Evolutionary conservation across 2,329 filamentous ascomycete species (phyloP).

Genomic region (Magnaporthales sp.): DNA sequence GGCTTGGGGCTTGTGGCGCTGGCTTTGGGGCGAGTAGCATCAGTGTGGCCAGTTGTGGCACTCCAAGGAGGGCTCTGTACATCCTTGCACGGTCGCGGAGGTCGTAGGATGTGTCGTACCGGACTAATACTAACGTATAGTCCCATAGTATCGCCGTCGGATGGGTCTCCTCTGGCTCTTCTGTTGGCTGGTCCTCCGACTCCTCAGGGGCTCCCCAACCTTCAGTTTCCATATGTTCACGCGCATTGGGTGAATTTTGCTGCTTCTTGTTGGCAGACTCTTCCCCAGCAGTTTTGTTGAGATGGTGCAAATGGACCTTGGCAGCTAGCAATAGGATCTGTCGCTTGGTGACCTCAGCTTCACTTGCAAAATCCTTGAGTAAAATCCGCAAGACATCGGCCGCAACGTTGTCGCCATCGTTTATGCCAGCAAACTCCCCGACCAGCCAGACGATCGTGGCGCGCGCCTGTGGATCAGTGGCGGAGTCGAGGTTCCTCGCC

Average conservation of each 20-base stretch:
- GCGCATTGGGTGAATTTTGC: not conserved
- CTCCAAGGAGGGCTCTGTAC: slow-evolving; percentile 74
- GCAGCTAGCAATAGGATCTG: slow-evolving; percentile 89
- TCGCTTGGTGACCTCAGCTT: slow-evolving; percentile 77
- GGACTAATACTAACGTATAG: slow-evolving; percentile 74
- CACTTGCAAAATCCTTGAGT: slow-evolving; percentile 73
- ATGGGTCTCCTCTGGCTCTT: slow-evolving; percentile 39
- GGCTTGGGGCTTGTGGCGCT: slow-evolving; percentile 81
- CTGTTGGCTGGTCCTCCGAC: slow-evolving; percentile 19
- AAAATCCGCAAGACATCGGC: slow-evolving; percentile 86
- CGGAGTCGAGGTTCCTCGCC: slow-evolving; percentile 84
- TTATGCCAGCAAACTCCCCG: slow-evolving; percentile 78
- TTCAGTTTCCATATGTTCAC: not conserved
- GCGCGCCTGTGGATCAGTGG: slow-evolving; percentile 77
- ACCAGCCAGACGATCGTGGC: slow-evolving; percentile 97
- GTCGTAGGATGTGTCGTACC: slow-evolving; percentile 93
- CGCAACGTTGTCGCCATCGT: slow-evolving; percentile 80
- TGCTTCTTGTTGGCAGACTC: not conserved
- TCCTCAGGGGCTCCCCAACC: not conserved
- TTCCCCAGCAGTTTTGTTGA: slow-evolving; percentile 39
- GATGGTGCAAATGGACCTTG: slow-evolving; percentile 90
- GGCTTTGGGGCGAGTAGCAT: slow-evolving; percentile 92
- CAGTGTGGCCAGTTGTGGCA: slow-evolving; percentile 80
- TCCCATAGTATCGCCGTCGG: slow-evolving; percentile 72
- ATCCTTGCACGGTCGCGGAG: slow-evolving; percentile 84